A percentile compares a stretch with the other conserved stretches of the same genome.
Evolutionary conservation across 805 yeast species (phyloP).

Genomic region (Metschnikowia arizonensis): DNA sequence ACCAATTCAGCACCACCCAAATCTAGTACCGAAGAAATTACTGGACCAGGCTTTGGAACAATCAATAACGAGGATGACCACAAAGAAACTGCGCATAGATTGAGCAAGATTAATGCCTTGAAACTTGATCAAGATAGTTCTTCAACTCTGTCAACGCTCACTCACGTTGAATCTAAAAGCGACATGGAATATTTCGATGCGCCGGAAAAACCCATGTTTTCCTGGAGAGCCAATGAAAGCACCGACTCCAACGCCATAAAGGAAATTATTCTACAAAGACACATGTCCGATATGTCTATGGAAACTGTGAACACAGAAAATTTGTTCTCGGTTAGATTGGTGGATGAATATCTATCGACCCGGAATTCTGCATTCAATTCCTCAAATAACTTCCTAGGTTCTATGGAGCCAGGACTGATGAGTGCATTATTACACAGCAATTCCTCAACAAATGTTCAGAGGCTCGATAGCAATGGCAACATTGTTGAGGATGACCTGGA

Average conservation of each 20-base stretch:
- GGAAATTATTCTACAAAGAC: conserved; percentile 15
- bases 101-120: conserved; percentile 49
- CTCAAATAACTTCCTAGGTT: conserved; percentile 20
- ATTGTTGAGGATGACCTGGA: conserved; percentile 23
- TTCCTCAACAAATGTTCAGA: conserved; percentile 37
- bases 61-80: conserved; percentile 25
- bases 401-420: conserved; percentile 23
- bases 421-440: conserved; percentile 20
- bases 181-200: conserved; percentile 30
- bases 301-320: conserved; percentile 87
- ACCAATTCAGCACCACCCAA: conserved; percentile 11
- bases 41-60: conserved; percentile 36
- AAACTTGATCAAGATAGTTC: conserved; percentile 40
- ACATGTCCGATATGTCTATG: conserved; percentile 56
- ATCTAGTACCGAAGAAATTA: conserved; percentile 15
- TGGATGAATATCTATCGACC: conserved; percentile 46
- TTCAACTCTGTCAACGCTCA: conserved; percentile 47
- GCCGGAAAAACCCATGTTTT: conserved; percentile 35
- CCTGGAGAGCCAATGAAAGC: conserved; percentile 41
- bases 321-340: conserved; percentile 71
- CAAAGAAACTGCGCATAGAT: conserved; percentile 31
- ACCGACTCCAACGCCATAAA: conserved; percentile 25
- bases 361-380: conserved; percentile 23
- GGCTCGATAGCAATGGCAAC: conserved; percentile 45
- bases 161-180: conserved; percentile 44